phyloP scores from a whole-genome alignment of 345 rosid species.

The Crucihimalaya himalaica region DNA sequence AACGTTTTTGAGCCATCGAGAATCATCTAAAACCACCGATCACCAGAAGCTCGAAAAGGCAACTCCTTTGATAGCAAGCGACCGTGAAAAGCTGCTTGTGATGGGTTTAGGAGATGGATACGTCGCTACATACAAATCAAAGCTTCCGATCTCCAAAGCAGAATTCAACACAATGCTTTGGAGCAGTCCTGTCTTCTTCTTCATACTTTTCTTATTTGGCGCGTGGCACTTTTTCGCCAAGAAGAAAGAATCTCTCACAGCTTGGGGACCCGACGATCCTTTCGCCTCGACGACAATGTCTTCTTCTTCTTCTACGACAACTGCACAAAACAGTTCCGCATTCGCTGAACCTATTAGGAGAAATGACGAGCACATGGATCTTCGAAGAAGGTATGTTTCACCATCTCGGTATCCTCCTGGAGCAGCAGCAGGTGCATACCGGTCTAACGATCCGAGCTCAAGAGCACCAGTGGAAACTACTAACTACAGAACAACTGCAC shows the following conservation, averaged over 20 bases:
- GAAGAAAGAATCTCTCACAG: conserved; percentile 92
- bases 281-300: conserved; percentile 53
- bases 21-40: conserved; percentile 25
- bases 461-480: conserved; percentile 61
- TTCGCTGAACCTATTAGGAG: conserved; percentile 65
- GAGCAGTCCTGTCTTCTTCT: conserved; percentile 86
- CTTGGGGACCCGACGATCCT: conserved; percentile 96
- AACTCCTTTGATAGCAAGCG: conserved; percentile 71
- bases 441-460: conserved; percentile 57
- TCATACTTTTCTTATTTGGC: conserved; percentile 72
- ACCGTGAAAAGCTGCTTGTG: conserved; percentile 76
- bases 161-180: conserved; percentile 75
- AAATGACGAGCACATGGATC: conserved; percentile 58
- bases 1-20: conserved; percentile 61
- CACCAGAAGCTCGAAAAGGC: conserved; percentile 24
- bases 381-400: conserved; percentile 69
- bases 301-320: conserved; percentile 39
- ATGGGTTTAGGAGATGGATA: conserved; percentile 84
- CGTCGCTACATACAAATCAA: conserved; percentile 76
- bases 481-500: conserved; percentile 53
- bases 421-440: conserved; percentile 61
- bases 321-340: conserved; percentile 43
- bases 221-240: conserved; percentile 96
- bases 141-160: conserved; percentile 61
- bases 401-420: conserved; percentile 65